phyloP scores from a whole-genome alignment of 2,329 filamentous ascomycete species.

The Fusarium floridanum region DNA sequence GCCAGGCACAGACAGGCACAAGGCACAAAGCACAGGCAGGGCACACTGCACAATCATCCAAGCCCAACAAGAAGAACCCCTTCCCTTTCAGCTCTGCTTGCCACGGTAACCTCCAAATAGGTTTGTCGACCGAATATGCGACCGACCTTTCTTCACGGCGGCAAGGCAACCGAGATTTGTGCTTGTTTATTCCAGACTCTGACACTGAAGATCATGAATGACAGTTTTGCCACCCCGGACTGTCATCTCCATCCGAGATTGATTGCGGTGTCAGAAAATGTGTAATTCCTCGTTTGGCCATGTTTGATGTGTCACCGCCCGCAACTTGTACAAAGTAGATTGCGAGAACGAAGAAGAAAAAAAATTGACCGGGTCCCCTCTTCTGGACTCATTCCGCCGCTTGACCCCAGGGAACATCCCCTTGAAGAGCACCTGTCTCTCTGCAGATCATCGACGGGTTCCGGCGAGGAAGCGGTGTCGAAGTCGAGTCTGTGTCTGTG shows the following conservation, averaged over 20 bases:
- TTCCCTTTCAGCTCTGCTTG: not conserved
- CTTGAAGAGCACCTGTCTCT: slow-evolving; percentile 17
- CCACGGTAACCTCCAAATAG: slow-evolving; percentile 16
- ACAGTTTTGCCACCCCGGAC: slow-evolving; percentile 18
- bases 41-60: not conserved
- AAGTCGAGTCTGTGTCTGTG: not conserved
- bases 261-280: slow-evolving; percentile 9
- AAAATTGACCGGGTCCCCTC: not conserved
- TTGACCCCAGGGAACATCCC: slow-evolving; percentile 8
- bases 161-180: slow-evolving; percentile 14
- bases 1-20: not conserved
- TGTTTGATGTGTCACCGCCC: slow-evolving; percentile 29
- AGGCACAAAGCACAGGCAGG: not conserved
- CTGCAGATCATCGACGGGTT: slow-evolving; percentile 39
- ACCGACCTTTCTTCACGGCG: slow-evolving; percentile 20
- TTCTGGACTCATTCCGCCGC: slow-evolving; percentile 2
- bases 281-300: not conserved
- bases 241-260: slow-evolving; percentile 35
- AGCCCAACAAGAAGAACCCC: slow-evolving; percentile 37
- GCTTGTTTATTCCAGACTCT: slow-evolving; percentile 14
- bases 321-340: not conserved
- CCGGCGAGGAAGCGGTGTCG: slow-evolving; percentile 41
- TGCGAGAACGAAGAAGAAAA: not conserved
- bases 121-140: slow-evolving; percentile 20
- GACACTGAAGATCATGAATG: slow-evolving; percentile 21